Conservation (phyloP, 2,329 filamentous ascomycete species). For the Penicillium paneum region DNA sequence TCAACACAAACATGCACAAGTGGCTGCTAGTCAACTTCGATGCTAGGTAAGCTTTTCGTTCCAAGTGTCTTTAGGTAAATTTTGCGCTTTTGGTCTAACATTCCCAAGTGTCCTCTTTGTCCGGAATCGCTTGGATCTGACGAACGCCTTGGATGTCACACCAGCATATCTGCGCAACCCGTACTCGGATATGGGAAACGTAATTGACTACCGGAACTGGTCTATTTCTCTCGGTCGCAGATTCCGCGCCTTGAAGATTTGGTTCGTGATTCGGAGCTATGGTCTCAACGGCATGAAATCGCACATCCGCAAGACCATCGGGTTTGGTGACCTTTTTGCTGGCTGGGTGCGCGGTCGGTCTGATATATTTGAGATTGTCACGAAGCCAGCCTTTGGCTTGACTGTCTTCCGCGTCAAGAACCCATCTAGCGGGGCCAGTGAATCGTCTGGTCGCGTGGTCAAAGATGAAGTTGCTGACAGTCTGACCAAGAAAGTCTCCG, state of each 20-base stretch:
- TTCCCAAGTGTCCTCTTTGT: constrained; percentile 72
- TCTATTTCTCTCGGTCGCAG: constrained; percentile 87
- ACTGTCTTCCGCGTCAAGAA: constrained; percentile 69
- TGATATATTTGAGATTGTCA: constrained; percentile 74
- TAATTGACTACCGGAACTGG: constrained; percentile 96
- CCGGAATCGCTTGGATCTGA: constrained; percentile 70
- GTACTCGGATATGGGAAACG: constrained; percentile 75
- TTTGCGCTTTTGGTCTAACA: constrained; percentile 4
- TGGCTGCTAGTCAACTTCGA: constrained; percentile 96
- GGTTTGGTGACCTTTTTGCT: constrained; percentile 68
- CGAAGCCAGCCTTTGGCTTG: constrained; percentile 72
- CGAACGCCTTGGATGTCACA: constrained; percentile 72
- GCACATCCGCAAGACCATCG: constrained; percentile 68
- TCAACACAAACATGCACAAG: constrained; percentile 96
- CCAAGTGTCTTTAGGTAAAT: too few relatives aligned
- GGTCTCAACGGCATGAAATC: constrained; percentile 71
- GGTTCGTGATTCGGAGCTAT: constrained; percentile 86
- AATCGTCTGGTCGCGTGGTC: constrained; percentile 16
- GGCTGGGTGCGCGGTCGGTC: constrained; percentile 54
- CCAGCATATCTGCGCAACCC: constrained; percentile 79
- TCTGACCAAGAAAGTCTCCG: constrained; percentile 71
- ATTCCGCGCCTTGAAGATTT: constrained; percentile 87
- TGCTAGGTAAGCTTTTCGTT: constrained; percentile 42
- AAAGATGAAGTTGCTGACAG: constrained; percentile 59
- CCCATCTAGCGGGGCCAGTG: constrained; percentile 19